A percentile compares a stretch with the other conserved stretches of the same genome.
phyloP scores from a whole-genome alignment of 1,284 basidiomycete genomes.

The Malassezia slooffiae region DNA sequence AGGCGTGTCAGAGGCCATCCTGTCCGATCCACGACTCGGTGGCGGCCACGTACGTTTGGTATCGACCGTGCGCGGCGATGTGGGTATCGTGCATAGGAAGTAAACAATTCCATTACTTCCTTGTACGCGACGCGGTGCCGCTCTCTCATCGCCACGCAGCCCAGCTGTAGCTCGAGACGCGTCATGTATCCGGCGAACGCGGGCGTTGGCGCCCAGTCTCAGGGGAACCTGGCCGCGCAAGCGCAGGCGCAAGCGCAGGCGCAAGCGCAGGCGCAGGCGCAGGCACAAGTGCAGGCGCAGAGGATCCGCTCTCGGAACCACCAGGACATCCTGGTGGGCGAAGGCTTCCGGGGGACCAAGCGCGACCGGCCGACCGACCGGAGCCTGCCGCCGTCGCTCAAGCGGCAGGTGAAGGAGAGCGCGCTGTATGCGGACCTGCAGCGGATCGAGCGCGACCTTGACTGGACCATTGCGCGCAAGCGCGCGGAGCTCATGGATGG shows the following conservation, averaged over 20 bases:
- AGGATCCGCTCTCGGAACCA: constrained; percentile 21
- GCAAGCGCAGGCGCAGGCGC: constrained; percentile 19
- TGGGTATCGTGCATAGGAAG: too few species aligned
- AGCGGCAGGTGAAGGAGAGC: constrained; percentile 48
- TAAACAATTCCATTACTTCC: too few species aligned
- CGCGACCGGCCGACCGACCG: constrained; percentile 70
- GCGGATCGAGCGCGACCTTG: constrained; percentile 77
- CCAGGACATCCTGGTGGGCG: constrained; percentile 28
- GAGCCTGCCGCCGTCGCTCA: constrained; percentile 65
- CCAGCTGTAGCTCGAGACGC: too few species aligned
- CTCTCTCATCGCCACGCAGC: too few species aligned
- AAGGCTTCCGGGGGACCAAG: constrained; percentile 49
- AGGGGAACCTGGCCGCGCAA: neutral
- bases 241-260: constrained; percentile 17
- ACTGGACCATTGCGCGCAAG: constrained; percentile 89
- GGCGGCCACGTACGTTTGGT: too few species aligned
- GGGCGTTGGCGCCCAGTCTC: too few species aligned
- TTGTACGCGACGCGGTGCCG: too few species aligned
- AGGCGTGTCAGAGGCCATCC: too few species aligned
- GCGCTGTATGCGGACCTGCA: constrained; percentile 74
- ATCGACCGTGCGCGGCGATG: too few species aligned
- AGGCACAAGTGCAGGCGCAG: constrained; percentile 33
- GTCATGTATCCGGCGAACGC: too few species aligned
- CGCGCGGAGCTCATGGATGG: constrained; percentile 58
- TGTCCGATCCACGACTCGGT: too few species aligned